phyloP scores from a whole-genome alignment of 176 grass and related monocot species.

The Carex kokanica region DNA sequence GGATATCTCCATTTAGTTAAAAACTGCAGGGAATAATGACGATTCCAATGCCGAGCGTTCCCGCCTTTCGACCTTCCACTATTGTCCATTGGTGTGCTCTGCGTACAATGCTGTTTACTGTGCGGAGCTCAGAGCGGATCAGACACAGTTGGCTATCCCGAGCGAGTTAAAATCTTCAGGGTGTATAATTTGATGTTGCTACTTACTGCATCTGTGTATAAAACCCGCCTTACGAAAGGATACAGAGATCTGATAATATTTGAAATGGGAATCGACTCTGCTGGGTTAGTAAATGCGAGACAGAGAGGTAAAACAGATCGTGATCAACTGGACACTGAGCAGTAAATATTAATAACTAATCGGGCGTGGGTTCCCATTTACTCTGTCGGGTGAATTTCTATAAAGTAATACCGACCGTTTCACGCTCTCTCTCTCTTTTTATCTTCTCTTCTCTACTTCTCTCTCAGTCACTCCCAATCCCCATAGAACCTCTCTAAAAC shows the following conservation, averaged over 20 bases:
- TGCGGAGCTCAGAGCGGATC: neutral
- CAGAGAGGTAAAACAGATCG: constrained; percentile 16
- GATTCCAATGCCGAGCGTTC: neutral
- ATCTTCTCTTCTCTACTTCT: neutral
- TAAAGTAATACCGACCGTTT: constrained; percentile 20
- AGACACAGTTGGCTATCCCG: neutral
- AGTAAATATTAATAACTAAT: constrained; percentile 16
- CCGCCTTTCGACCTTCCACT: constrained; percentile 12
- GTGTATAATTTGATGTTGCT: neutral
- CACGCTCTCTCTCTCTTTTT: neutral
- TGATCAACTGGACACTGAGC: neutral
- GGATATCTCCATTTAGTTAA: neutral
- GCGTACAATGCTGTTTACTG: constrained; percentile 21
- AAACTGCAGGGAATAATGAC: neutral
- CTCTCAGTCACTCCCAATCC: neutral
- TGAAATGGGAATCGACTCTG: neutral
- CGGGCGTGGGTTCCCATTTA: constrained; percentile 28
- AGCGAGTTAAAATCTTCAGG: neutral
- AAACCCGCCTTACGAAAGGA: neutral
- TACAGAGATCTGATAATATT: neutral
- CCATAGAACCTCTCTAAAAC: constrained; percentile 27
- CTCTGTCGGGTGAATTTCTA: constrained; percentile 21
- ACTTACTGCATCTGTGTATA: neutral
- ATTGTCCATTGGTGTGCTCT: constrained; percentile 7
- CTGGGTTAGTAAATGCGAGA: constrained; percentile 1